These are phyloP conservation scores for Penicillium turbatum DNA, from an alignment of 495 filamentous ascomycete genomes.

Conservation along the genomic window DNA sequence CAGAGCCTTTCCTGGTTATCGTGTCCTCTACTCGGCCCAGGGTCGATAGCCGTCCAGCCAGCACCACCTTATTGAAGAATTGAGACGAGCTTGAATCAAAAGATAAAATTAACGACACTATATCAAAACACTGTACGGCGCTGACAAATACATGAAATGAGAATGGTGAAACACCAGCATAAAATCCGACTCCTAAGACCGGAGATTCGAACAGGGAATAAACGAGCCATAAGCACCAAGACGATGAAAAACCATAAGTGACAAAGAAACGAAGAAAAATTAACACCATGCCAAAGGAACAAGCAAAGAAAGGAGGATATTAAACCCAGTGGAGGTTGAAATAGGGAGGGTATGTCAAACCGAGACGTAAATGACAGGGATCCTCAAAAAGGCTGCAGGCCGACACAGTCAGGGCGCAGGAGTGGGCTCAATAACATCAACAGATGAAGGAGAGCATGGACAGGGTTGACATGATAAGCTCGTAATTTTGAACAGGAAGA, in stretches of 20 bases:
- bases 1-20: no score
- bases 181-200: conserved; percentile 12
- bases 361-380: conserved; percentile 6
- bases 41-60: no score
- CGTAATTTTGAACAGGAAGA: conserved; percentile 30
- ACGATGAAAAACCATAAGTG: conserved; percentile 17
- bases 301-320: conserved; percentile 13
- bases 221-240: conserved; percentile 22
- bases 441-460: conserved; percentile 24
- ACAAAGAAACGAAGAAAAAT: conserved; percentile 19
- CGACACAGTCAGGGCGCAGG: conserved; percentile 7
- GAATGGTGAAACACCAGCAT: conserved; percentile 8
- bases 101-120: conserved; percentile 21
- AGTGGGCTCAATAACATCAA: conserved; percentile 21
- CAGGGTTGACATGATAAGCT: conserved; percentile 25
- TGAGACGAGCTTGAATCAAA: neutral
- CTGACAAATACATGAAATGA: conserved; percentile 17
- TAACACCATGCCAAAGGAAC: conserved; percentile 27
- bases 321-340: conserved; percentile 12
- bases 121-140: conserved; percentile 21
- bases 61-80: no score
- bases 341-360: conserved; percentile 12
- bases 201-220: conserved; percentile 17
- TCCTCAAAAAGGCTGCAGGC: conserved; percentile 4
- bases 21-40: no score